Evolutionary conservation across 805 yeast genomes (phyloP).

Genomic region (Candida montana): DNA sequence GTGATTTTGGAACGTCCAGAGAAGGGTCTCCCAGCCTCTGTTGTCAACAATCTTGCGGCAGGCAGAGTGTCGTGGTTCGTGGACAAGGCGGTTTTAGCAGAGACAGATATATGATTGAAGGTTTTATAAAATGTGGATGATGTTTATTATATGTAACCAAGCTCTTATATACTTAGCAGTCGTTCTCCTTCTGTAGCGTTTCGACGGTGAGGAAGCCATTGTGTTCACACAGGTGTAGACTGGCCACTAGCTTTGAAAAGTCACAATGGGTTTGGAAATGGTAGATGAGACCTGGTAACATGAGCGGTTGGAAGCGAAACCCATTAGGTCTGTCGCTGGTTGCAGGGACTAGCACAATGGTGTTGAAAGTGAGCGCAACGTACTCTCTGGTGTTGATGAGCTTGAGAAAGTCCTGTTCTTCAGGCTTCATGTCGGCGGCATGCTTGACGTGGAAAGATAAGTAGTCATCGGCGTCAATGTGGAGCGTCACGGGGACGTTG

Average conservation of each 20-base stretch:
- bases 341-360: slow-evolving; percentile 1
- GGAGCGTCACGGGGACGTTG: background rate
- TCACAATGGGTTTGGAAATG: slow-evolving; percentile 18
- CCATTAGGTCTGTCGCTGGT: slow-evolving; percentile 10
- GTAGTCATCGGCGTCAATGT: slow-evolving; percentile 17
- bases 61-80: slow-evolving; percentile 97
- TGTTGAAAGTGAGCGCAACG: slow-evolving; percentile 14
- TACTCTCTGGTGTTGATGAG: slow-evolving; percentile 22
- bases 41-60: slow-evolving; percentile 94
- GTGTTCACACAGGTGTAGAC: background rate
- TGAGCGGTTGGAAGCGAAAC: slow-evolving; percentile 21
- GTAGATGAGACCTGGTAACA: slow-evolving; percentile 20
- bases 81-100: slow-evolving; percentile 85
- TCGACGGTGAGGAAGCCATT: background rate
- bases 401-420: slow-evolving; percentile 14
- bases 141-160: no score
- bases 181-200: background rate
- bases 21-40: slow-evolving; percentile 88
- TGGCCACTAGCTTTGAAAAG: background rate
- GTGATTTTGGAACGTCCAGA: slow-evolving; percentile 96
- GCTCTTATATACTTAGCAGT: background rate
- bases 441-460: slow-evolving; percentile 14
- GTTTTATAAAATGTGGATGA: no score
- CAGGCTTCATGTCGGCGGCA: background rate
- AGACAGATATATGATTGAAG: slow-evolving; percentile 31